Base-by-base conservation (phyloP, 1,284 basidiomycete genomes). In the Fomitiporia mediterranea region DNA sequence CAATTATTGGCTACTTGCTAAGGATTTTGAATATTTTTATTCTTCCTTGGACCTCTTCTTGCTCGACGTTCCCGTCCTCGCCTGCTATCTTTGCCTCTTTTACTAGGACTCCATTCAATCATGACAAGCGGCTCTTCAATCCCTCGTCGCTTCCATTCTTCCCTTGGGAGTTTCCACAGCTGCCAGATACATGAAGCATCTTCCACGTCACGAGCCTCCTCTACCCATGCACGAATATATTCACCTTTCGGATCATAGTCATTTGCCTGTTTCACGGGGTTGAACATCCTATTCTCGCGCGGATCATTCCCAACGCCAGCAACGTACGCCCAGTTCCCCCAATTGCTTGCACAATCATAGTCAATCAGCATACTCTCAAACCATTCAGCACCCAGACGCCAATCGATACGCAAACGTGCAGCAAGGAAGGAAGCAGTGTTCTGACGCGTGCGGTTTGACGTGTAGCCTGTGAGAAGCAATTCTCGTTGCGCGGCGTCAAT, bases 221-320 rank as follows among this genome's bases (percentile, higher is more conserved):
- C 75, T 2, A 79, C 64, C 78, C 79, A 81, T 21, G 68, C 65
- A 57, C 70, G 68, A 59, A 79, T 72, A 62, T 78, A 79, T 30
- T 74, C 70, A 13, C 71, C 75, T n/a, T 72, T 56, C 2, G 70
- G 65, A 39, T 51, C 77, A 67, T 79, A 79, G 58, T 79, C 77
- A 53, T 72, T 72, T 5, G 73, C 74, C 63, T 81, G 79, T 65
- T 81, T 80, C 67, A 81, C 72, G 11, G 74, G 76, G 64, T 81
- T 81, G 70, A 80, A 80, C 61, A 78, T 75, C 27, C 78, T 57
- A 7, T 47, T 43, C 48, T 47, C 53, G 0, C 79, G 68, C 3
- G 80, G 75, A 61, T 81, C 79, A 64, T 79, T 80, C 5, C 80
- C 79, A 21, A 79, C 76, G 17, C 79, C 79, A n/a, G 74, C 74